A percentile compares a stretch with the other conserved stretches of the same genome.
These are phyloP conservation scores for Boletus tylopilopsis DNA, from an alignment of 768 basidiomycete genomes.

Conservation along the genomic window DNA sequence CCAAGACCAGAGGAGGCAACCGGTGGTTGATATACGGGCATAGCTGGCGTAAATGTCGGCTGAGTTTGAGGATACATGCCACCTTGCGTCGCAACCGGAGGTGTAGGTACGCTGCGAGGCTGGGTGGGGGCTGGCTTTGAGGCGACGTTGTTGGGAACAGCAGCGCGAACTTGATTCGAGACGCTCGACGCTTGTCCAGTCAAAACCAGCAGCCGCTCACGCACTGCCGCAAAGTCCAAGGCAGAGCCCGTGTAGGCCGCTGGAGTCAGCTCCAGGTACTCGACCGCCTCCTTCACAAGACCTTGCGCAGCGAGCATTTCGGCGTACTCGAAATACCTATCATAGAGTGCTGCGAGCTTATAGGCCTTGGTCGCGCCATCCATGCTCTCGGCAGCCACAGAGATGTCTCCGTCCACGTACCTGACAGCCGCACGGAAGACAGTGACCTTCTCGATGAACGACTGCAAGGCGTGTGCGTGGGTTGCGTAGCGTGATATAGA, in stretches of 20 bases:
- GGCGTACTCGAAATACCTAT: constrained; percentile 94
- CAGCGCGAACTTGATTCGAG: constrained; percentile 26
- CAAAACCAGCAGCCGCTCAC: constrained; percentile 44
- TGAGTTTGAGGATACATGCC: constrained; percentile 18
- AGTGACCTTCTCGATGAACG: constrained; percentile 94
- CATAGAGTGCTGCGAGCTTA: constrained; percentile 84
- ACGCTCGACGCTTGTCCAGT: constrained; percentile 26
- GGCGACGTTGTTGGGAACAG: constrained; percentile 28
- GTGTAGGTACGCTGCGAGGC: constrained; percentile 31
- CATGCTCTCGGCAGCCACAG: constrained; percentile 34
- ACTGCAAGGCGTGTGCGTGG: constrained; percentile 83
- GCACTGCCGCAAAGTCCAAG: constrained; percentile 39
- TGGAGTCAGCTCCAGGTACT: constrained; percentile 79
- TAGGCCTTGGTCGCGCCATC: constrained; percentile 52
- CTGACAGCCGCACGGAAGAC: constrained; percentile 86
- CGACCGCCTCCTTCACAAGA: constrained; percentile 75
- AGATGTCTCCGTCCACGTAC: constrained; percentile 73
- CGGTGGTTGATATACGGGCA: constrained; percentile 12
- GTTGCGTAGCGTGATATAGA: constrained; percentile 65
- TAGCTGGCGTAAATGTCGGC: constrained; percentile 33
- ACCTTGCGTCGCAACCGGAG: constrained; percentile 20
- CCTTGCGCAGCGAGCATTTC: constrained; percentile 89
- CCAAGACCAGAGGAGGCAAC: no score
- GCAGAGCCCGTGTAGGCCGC: constrained; percentile 66
- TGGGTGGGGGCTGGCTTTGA: constrained; percentile 6